Base-by-base conservation (phyloP, 108 stramenopile genomes). In the Cyclotella distinguenda region DNA sequence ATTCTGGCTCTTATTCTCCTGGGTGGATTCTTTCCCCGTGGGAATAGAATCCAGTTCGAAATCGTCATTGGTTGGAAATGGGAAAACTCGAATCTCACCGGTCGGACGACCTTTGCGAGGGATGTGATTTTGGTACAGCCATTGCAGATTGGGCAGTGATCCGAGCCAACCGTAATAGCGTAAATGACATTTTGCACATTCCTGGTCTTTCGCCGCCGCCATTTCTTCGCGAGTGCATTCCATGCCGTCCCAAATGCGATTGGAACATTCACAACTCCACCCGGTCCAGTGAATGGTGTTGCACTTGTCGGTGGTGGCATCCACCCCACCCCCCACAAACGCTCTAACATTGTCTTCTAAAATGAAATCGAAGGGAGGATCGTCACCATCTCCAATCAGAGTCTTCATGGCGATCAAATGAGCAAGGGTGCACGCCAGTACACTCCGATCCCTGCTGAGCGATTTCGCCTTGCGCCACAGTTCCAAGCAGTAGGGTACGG, bases 81-180 rank as follows among this genome's bases (percentile, higher is more conserved):
- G 90, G 28, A 83, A 84, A 23, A 85, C 72, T 48, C 3, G 19
- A 42, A 34, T 65, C 9, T 10, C 45, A 35, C 32, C 42, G 31
- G 59, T 27, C 2, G 43, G 58, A 23, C 61, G 63, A 50, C 54
- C 57, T 60, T 74, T 70, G 40, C 83, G 76, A 21, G 80, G 82
- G 3, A 77, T 52, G 44, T 93, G 91, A 2, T 68, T 72, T 0
- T 78, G 22, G 42, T 86, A 78, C 1, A 95, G 34, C 84, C 87
- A 95, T 31, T 80, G 40, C 9, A 95, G 48, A 69, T 95, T 95
- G 18, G 87, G 69, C 6, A 70, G 30, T 0, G 87, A 86, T 18
- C 93, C 93, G 1, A 95, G 68, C 82, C 85, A 95, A n/a, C 93
- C 93, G 55, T 76, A 79, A 61, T 86, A 91, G n/a, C 84, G 71